Base-by-base conservation (phyloP, 768 basidiomycete genomes). In the Rhizopogon salebrosus region DNA sequence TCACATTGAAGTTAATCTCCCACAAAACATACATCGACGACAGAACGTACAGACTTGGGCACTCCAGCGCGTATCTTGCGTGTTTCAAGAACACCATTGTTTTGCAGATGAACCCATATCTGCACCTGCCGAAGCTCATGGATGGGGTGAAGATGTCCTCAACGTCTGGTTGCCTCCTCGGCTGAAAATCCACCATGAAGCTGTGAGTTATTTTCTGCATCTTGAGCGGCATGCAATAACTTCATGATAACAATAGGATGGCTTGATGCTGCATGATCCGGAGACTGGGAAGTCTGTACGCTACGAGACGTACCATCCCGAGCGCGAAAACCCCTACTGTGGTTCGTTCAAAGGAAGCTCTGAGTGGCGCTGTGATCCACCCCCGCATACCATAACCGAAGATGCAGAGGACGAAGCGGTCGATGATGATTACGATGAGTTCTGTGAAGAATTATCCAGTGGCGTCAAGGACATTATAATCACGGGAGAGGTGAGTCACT, bases 401-500 rank as follows among this genome's bases (percentile, higher is more conserved):
- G 45, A 46, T 34, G 31, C 45, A 10, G 42, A 60, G 22, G 54
- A 56, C 31, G 63, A 53, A 54, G 46, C 53, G 58, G 75, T 75
- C 49, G 70, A 76, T 16, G 70, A 76, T 16, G 70, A 73, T 53
- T 73, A 71, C 40, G 67, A 68, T 42, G 72, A 77, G 59, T 64
- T 64, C 16, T 69, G 71, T 16, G 66, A 67, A 61, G 67, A 76
- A 46, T 52, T 59, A 6, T 58, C 59, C 4, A 76, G 74, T 52
- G 75, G 76, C 31, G 66, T 80, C n/a, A 64, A 67, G 49, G 80
- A 81, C 57, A 77, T 81, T 29, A 63, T 83, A 54, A 67, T 81
- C 49, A 77, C 77, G 13, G 80, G 80, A 34, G 70, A 78, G 62
- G 78, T 78, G 53, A 22, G 72, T 60, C 41, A 24, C 31, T 34